Base-by-base conservation (phyloP, 345 rosid species). In the Dipteronia dyeriana region DNA sequence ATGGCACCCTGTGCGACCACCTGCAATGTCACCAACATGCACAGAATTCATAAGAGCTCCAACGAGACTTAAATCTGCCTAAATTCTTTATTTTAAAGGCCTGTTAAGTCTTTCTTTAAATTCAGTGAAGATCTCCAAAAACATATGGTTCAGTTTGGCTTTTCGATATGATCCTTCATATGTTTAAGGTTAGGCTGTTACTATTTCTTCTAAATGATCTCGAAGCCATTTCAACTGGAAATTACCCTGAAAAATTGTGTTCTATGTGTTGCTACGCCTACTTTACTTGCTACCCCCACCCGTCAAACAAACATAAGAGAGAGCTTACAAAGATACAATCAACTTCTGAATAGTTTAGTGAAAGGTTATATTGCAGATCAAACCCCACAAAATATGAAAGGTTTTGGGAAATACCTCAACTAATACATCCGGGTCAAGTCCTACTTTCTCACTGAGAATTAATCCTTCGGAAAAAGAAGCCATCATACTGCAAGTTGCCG, bases 391-490 rank as follows among this genome's bases (percentile, higher is more conserved):
- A 67, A 67, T 64, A 65, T 45, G 39, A 19, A 51, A 64, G 14
- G 76, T 51, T 67, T n/a, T 8, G 2, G 11, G 39, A 20, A 63
- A 73, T 90, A 92, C 98, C 93, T 93, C 95, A 38, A 95, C 91
- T 29, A 93, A 80, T 63, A 88, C 83, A 34, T 81, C 88, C 20
- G 97, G 98, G 79, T 95, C 97, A 19, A 95, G 87, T 76, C 98
- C 97, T 60, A 88, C 95, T 91, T 91, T 93, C 84, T 95, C 81
- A 29, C 97, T 87, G 25, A 93, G 90, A 75, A 95, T 92, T 79
- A 95, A 73, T 65, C 97, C 98, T 83, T 95, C 97, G 0, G 97
- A 88, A 70, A 93, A 93, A 34, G 95, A 89, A 71, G 97, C 97
- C 98, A 93, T 95, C 97, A 95, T 95, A 73, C 98, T 95, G 89